phyloP scores from a whole-genome alignment of 352 stramenopile genomes.

The Blastocystis sp. region DNA sequence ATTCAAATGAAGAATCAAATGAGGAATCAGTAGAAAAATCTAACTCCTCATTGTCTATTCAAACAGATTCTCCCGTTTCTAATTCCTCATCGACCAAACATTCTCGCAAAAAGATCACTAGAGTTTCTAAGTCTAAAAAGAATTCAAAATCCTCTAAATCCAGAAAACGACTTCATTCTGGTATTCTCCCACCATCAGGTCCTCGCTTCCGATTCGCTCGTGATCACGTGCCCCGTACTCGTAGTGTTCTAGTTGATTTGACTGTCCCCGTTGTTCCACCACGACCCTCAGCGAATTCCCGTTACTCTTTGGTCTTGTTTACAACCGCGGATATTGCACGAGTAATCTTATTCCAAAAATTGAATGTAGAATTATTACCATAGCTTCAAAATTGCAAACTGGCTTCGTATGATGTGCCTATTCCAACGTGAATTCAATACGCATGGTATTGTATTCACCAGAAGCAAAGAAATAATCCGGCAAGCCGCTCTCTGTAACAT shows the following conservation, averaged over 20 bases:
- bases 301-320: background rate
- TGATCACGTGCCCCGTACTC: background rate
- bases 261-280: background rate
- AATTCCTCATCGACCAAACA: background rate
- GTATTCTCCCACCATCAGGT: background rate
- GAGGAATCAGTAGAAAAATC: too few species aligned
- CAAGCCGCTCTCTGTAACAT: background rate
- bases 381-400: background rate
- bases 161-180: too few species aligned
- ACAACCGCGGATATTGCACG: background rate
- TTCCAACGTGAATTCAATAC: slow-evolving; percentile 8
- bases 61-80: too few species aligned
- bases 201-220: background rate
- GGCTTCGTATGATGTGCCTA: slow-evolving; percentile 1
- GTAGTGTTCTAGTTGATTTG: background rate
- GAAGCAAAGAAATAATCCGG: background rate
- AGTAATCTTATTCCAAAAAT: background rate
- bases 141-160: background rate
- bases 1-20: slow-evolving; percentile 99
- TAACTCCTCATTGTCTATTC: too few species aligned
- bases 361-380: background rate
- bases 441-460: background rate
- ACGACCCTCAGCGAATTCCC: background rate
- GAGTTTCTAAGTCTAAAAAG: background rate
- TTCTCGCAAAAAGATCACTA: background rate